Percentiles rank a stretch among this genome's conserved stretches.
Conservation (phyloP, 202 grass and related monocot genomes). For the Saccharum hybrid region DNA sequence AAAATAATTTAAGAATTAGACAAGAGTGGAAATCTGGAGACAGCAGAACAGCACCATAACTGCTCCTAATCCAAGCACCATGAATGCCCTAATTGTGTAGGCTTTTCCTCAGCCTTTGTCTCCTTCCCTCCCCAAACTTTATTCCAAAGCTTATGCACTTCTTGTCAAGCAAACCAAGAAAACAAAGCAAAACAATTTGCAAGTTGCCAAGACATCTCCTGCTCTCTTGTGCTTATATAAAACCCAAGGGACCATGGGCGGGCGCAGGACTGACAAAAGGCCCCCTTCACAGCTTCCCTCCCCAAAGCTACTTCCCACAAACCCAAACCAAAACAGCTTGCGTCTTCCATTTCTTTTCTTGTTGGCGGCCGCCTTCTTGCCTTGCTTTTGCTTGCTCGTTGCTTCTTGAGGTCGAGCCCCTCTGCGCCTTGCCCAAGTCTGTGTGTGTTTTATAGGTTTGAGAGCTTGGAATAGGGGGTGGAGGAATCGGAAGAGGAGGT, state of each 20-base stretch:
- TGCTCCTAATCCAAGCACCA: constrained; percentile 8
- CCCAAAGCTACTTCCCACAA: constrained; percentile 44
- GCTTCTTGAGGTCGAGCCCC: constrained; percentile 37
- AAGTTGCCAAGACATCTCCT: constrained; percentile 42
- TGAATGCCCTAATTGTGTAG: constrained; percentile 39
- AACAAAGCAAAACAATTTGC: constrained; percentile 27
- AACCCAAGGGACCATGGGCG: constrained; percentile 41
- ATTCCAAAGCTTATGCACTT: constrained; percentile 45
- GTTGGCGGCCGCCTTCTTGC: constrained; percentile 36
- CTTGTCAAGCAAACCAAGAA: constrained; percentile 43
- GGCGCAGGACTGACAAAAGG: constrained; percentile 49
- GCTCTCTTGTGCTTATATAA: constrained; percentile 42
- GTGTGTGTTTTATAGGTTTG: constrained; percentile 23
- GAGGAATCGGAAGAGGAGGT: constrained; percentile 5
- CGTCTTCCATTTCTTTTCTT: constrained; percentile 45
- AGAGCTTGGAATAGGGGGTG: constrained; percentile 13
- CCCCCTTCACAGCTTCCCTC: constrained; percentile 24
- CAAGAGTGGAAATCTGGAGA: background rate
- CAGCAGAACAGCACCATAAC: constrained; percentile 14
- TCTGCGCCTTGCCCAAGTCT: constrained; percentile 48
- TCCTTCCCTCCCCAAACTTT: constrained; percentile 38
- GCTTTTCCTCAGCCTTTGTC: constrained; percentile 44
- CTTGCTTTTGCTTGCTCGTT: constrained; percentile 35
- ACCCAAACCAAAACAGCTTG: constrained; percentile 51
- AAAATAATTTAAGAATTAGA: background rate